These are phyloP conservation scores for Tulasnella sp. DNA, from an alignment of 768 basidiomycete species.

Conservation along the genomic window DNA sequence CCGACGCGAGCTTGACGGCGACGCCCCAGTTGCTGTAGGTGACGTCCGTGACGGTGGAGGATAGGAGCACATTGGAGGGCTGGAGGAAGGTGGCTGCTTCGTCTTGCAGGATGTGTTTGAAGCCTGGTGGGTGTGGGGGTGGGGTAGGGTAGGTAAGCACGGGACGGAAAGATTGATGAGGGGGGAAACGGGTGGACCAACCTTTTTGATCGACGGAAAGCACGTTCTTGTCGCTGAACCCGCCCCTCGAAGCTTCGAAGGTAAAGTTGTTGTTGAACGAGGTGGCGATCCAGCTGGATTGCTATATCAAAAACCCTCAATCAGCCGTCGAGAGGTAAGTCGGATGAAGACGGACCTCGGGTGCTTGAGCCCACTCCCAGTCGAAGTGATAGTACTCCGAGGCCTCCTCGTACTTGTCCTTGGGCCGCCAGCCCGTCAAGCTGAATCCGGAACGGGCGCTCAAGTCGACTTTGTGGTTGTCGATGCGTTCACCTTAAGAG, in stretches of 20 bases:
- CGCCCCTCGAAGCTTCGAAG: slow-evolving; percentile 54
- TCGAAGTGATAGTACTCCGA: slow-evolving; percentile 62
- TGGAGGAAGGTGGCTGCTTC: slow-evolving; percentile 62
- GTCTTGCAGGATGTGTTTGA: slow-evolving; percentile 57
- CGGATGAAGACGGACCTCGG: slow-evolving; percentile 57
- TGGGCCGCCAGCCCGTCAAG: slow-evolving; percentile 53
- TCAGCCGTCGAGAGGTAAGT: not conserved
- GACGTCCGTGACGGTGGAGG: slow-evolving; percentile 56
- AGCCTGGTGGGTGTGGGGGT: slow-evolving; percentile 42
- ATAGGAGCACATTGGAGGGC: slow-evolving; percentile 53
- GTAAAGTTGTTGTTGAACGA: slow-evolving; percentile 65
- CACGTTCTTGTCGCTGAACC: slow-evolving; percentile 59
- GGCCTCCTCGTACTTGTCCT: slow-evolving; percentile 53
- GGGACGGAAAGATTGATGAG: not conserved
- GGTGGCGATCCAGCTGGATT: slow-evolving; percentile 33
- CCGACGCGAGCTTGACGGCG: slow-evolving; percentile 53
- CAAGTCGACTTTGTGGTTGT: slow-evolving; percentile 55
- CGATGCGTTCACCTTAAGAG: slow-evolving; percentile 52
- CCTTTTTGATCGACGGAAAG: slow-evolving; percentile 65
- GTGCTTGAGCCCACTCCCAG: slow-evolving; percentile 60
- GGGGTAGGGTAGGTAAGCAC: not conserved
- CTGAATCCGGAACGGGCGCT: slow-evolving; percentile 60
- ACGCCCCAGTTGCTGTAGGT: slow-evolving; percentile 53
- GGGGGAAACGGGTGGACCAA: not conserved
- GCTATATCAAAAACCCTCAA: slow-evolving; percentile 38